A percentile compares a stretch with the other conserved stretches of the same genome.
Evolutionary conservation across 306 rosid species (phyloP).

Genomic region (Begonia masoniana): DNA sequence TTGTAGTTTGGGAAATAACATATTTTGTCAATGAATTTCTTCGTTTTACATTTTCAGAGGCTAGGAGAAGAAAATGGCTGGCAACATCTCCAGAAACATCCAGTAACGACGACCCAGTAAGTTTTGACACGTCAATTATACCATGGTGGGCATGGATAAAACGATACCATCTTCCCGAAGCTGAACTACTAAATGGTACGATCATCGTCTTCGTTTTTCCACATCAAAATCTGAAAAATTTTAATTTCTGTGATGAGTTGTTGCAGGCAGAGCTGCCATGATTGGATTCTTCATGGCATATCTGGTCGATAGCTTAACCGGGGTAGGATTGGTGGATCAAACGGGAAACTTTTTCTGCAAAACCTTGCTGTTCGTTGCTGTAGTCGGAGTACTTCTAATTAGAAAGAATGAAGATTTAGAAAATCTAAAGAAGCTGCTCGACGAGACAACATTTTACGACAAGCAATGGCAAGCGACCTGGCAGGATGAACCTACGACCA

Average conservation of each 20-base stretch:
- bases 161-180: constrained; percentile 97
- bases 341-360: constrained; percentile 90
- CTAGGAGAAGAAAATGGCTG: constrained; percentile 90
- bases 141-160: constrained; percentile 99
- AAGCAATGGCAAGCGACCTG: constrained; percentile 99
- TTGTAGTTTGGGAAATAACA: constrained; percentile 12
- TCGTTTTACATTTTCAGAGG: constrained; percentile 48
- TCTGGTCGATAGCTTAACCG: constrained; percentile 93
- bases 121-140: constrained; percentile 80
- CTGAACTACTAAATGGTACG: constrained; percentile 86
- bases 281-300: constrained; percentile 86
- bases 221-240: neutral
- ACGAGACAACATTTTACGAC: constrained; percentile 90
- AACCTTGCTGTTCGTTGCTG: constrained; percentile 76
- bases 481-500: constrained; percentile 61
- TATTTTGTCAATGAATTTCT: constrained; percentile 12
- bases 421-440: constrained; percentile 61
- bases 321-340: constrained; percentile 96
- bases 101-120: constrained; percentile 56
- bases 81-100: constrained; percentile 77
- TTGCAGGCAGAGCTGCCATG: constrained; percentile 56
- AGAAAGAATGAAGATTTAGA: constrained; percentile 89
- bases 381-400: constrained; percentile 75
- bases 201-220: neutral
- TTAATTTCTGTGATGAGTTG: constrained; percentile 1